Base-by-base conservation (phyloP, 2,329 filamentous ascomycete species). In the Simplicillium aogashimaense region DNA sequence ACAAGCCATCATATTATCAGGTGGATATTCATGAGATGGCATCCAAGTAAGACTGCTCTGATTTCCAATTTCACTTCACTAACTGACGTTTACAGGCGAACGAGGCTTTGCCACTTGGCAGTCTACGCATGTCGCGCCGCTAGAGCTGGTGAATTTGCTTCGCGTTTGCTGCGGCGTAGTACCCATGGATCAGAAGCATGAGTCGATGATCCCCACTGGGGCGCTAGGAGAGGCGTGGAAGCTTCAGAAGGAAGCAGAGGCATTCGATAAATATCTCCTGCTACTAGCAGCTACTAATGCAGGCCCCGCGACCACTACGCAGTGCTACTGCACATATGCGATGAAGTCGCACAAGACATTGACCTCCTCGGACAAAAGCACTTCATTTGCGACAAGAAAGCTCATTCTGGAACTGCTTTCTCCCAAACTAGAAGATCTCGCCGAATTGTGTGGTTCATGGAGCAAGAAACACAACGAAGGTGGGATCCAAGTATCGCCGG, bases 11-110 rank as follows among this genome's bases (percentile, higher is more conserved):
- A 84, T 50, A 72, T 92, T 29, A 75, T 92, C 41, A 73, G 79
- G 50, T 98, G 92, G 92, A 59, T 92, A 1, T 80, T 88, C 50
- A 74, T 79, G 29, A 81, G 75, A 51, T 98, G 90, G 88, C 80
- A 79, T 48, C 83, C 88, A 47, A 80, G 86, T 90, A 67, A 56
- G 74, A 59, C 14, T 6, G 15, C 38, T 4, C 14, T 29, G 7
- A 35, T 38, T 28, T 3, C 28, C 12, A 10, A 3, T 30, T 13
- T 12, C 6, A 5, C 11, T 13, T 2, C 37, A 35, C 8, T 4
- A 11, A 36, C 45, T 50, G 40, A 49, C 29, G 33, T 16, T 29
- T 7, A 33, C 8, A 7, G 39, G 38, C 37, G 20, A 25, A 5
- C 20, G 20, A 25, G 20, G 20, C 20, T 25, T 25, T 37, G 31